Evolutionary conservation across 345 rosid genomes (phyloP), one percentile per base, ranked within the genome.

Genomic region (Zanthoxylum bungeanum): DNA sequence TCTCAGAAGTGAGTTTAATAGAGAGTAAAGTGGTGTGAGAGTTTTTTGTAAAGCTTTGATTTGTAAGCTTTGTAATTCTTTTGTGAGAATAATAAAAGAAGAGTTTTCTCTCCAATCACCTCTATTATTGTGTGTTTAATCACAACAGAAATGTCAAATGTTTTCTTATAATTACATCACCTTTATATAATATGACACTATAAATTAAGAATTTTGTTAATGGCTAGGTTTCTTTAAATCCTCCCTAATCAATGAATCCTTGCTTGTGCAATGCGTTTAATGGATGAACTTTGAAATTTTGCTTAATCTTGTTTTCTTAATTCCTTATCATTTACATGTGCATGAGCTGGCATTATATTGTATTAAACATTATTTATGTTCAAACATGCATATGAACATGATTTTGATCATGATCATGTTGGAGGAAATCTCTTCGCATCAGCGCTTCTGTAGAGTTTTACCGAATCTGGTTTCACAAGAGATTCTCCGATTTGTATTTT

Each of bases 211-310:
- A n/a, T n/a, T n/a, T n/a, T n/a, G n/a, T n/a, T n/a, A n/a, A n/a
- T n/a, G n/a, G n/a, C n/a, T n/a, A n/a, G n/a, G n/a, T n/a, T n/a
- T n/a, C n/a, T n/a, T n/a, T n/a, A n/a, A n/a, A 33, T 51, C 19
- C 33, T 74, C 4, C 14, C 57, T 39, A 46, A 60, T 42, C 69
- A 37, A 61, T 24, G 39, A 46, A 49, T 64, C 5, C 28, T 68
- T 9, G 57, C 16, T 55, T 6, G 51, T 57, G 30, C 19, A 40
- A 39, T 25, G 62, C 22, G 19, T 50, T 14, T 42, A 51, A 55
- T 39, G n/a, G n/a, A n/a, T n/a, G 10, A 31, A 36, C 12, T 51
- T n/a, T 50, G 6, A 17, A 19, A 4, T 28, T 49, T 21, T 31
- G 22, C 9, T 24, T 66, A 22, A 11, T 25, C 21, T 25, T 25